A percentile compares a stretch with the other conserved stretches of the same genome.
phyloP scores from a whole-genome alignment of 2,329 filamentous ascomycete species.

The Penicillium sp. region DNA sequence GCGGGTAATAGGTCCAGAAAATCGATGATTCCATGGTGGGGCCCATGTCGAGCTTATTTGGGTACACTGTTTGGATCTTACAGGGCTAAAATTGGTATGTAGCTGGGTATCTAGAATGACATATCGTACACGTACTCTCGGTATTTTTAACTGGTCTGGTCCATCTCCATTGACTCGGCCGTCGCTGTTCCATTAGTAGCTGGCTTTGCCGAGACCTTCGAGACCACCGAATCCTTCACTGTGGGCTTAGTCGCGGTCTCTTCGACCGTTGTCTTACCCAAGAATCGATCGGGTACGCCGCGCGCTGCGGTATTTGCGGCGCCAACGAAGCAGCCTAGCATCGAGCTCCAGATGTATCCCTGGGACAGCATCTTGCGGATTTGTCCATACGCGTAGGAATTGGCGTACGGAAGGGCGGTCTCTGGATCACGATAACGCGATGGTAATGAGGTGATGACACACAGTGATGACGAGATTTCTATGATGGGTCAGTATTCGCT shows the following conservation, averaged over 20 bases:
- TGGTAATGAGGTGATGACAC: constrained; percentile 77
- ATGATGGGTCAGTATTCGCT: constrained; percentile 10
- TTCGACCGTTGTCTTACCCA: constrained; percentile 17
- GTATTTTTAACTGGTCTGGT: not conserved
- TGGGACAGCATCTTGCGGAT: constrained; percentile 71
- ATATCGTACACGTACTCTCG: not conserved
- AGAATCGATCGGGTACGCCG: constrained; percentile 78
- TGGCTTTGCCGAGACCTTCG: constrained; percentile 7
- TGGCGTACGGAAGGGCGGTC: constrained; percentile 79
- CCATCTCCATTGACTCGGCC: constrained; percentile 18
- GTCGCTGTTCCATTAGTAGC: constrained; percentile 6
- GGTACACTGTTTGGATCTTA: not conserved
- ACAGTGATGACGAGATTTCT: constrained; percentile 56
- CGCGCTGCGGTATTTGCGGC: constrained; percentile 57
- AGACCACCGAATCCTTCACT: not conserved
- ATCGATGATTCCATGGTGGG: constrained; percentile 4
- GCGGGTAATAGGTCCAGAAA: not conserved
- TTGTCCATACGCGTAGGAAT: constrained; percentile 72
- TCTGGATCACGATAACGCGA: constrained; percentile 82
- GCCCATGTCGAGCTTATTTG: not conserved
- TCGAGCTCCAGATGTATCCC: constrained; percentile 76
- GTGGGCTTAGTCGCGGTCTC: not conserved
- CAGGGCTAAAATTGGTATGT: not conserved
- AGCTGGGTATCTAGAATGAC: constrained; percentile 11
- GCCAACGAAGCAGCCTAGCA: constrained; percentile 82